Conservation (phyloP, 1,284 basidiomycete genomes). For the Prillingera fragicola region DNA sequence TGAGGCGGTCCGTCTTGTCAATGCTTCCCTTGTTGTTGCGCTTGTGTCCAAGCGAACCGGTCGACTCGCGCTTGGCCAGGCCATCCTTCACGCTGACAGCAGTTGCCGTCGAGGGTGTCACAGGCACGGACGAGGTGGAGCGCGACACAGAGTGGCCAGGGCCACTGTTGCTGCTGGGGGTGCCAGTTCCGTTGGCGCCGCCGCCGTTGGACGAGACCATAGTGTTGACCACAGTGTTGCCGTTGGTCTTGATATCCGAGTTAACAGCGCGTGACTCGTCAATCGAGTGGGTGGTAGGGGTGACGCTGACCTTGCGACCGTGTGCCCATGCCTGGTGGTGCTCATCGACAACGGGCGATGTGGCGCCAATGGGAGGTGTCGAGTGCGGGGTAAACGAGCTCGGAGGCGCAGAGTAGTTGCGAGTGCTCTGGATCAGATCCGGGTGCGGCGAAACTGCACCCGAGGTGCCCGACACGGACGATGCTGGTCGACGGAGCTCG, state of each 20-base stretch:
- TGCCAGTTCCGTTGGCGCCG: not conserved
- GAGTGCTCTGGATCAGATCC: not conserved
- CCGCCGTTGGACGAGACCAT: no score
- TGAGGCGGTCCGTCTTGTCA: constrained; percentile 48
- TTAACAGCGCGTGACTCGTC: constrained; percentile 8
- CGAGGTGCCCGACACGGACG: constrained; percentile 44
- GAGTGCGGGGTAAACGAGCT: constrained; percentile 1
- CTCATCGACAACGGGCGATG: constrained; percentile 14
- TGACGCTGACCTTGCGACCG: constrained; percentile 34
- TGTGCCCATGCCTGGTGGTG: constrained; percentile 25
- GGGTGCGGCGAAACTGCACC: constrained; percentile 10
- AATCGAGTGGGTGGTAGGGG: constrained; percentile 19
- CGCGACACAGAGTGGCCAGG: constrained; percentile 2
- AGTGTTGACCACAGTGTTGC: no score
- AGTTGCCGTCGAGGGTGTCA: constrained; percentile 5
- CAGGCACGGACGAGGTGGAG: constrained; percentile 5
- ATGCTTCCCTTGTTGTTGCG: constrained; percentile 43
- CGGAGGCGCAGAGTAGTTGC: not conserved
- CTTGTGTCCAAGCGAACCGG: constrained; percentile 44
- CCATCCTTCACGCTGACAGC: constrained; percentile 8
- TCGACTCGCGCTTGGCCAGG: constrained; percentile 39
- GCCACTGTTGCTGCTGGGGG: not conserved
- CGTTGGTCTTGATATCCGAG: not conserved
- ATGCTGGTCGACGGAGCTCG: constrained; percentile 71
- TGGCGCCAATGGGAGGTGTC: not conserved